Conservation (phyloP, 1,284 basidiomycete species). For the Fomitopsis pinicola region DNA sequence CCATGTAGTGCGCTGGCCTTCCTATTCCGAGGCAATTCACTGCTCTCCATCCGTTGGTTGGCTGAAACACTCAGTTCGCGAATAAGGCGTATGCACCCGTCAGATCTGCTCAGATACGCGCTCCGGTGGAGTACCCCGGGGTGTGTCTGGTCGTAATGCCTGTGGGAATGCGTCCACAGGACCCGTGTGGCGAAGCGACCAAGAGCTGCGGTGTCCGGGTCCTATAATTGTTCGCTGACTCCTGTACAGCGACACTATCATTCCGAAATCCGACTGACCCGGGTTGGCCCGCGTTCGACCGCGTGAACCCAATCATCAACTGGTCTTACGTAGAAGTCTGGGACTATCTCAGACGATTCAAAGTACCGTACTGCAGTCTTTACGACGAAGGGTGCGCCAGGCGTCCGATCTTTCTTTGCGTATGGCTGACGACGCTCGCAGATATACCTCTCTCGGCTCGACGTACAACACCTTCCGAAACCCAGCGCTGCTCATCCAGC, state of each 20-base stretch:
- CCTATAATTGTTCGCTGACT: not conserved
- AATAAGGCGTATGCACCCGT: no score
- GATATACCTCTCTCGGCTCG: slow-evolving; percentile 95
- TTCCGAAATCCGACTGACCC: slow-evolving; percentile 78
- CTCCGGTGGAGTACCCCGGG: not conserved
- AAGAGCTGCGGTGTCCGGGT: not conserved
- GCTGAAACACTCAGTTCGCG: no score
- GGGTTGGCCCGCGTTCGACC: slow-evolving; percentile 86
- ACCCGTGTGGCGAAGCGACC: not conserved
- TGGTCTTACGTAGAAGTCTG: slow-evolving; percentile 92
- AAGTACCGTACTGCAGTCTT: slow-evolving; percentile 82
- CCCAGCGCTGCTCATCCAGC: slow-evolving; percentile 62
- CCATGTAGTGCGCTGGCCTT: no score
- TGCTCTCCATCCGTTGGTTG: no score
- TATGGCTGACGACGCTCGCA: slow-evolving; percentile 26
- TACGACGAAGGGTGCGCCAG: slow-evolving; percentile 82
- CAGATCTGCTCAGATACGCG: no score
- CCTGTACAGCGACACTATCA: slow-evolving; percentile 53
- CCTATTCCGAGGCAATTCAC: no score
- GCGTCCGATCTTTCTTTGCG: slow-evolving; percentile 16
- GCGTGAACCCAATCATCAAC: slow-evolving; percentile 94
- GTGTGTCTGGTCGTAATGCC: slow-evolving; percentile 1
- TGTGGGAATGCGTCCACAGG: no score
- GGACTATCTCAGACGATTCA: slow-evolving; percentile 75
- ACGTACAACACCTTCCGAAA: slow-evolving; percentile 94